Evolutionary conservation across 192 early-diverging fungal genomes (phyloP).

Genomic region (Haplosporangium gracile): DNA sequence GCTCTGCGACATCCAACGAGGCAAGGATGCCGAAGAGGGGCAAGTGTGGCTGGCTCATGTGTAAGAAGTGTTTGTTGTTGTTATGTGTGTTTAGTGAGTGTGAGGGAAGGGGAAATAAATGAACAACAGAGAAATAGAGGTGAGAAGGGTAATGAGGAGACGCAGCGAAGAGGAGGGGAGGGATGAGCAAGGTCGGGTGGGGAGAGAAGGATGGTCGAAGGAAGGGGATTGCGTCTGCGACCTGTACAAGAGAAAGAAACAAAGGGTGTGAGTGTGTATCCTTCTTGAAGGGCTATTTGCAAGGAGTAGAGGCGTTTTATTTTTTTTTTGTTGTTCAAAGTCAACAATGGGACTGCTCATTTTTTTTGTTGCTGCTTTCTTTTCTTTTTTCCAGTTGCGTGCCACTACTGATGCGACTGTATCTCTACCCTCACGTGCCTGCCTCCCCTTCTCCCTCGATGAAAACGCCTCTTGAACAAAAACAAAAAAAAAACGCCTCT

Average conservation of each 20-base stretch:
- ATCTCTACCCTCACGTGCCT: too few relatives aligned
- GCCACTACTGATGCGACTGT: too few relatives aligned
- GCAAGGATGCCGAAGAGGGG: constrained; percentile 86
- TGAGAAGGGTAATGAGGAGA: neutral
- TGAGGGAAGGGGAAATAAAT: neutral
- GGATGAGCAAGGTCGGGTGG: neutral
- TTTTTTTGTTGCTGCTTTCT: too few relatives aligned
- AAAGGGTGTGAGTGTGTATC: neutral
- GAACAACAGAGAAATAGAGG: neutral
- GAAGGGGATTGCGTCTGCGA: constrained; percentile 3
- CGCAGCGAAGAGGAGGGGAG: neutral
- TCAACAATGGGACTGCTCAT: too few relatives aligned
- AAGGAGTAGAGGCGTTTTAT: neutral
- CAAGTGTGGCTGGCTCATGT: constrained; percentile 62
- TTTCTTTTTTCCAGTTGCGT: too few relatives aligned
- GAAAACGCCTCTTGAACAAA: too few relatives aligned
- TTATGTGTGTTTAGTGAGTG: neutral
- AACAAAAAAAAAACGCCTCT: too few relatives aligned
- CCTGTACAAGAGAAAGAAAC: constrained; percentile 23
- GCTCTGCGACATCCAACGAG: constrained; percentile 75
- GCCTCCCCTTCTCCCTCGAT: too few relatives aligned
- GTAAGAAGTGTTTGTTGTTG: neutral
- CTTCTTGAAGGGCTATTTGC: neutral
- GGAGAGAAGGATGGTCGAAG: neutral
- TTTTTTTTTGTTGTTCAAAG: too few relatives aligned